Percentiles rank a stretch among this genome's conserved stretches.
phyloP scores from a whole-genome alignment of 768 basidiomycete genomes.

The Cantharellus cinnabarinus region DNA sequence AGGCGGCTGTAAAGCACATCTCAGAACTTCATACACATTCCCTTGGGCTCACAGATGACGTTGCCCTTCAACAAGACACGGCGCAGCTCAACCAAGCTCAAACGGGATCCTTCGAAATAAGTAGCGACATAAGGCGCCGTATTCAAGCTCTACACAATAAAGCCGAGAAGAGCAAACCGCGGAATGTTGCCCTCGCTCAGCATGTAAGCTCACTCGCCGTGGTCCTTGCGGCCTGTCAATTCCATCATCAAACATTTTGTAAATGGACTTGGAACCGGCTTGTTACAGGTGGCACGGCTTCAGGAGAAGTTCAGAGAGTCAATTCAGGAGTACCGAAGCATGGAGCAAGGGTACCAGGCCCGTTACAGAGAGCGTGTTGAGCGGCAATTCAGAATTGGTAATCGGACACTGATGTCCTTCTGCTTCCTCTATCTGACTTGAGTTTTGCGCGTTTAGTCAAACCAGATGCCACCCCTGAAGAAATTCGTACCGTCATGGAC shows the following conservation, averaged over 20 bases:
- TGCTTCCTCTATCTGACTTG: not conserved
- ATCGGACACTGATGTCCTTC: not conserved
- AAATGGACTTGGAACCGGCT: not conserved
- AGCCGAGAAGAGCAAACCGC: not conserved
- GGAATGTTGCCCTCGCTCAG: not conserved
- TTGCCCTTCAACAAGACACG: slow-evolving; percentile 35
- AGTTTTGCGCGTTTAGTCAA: slow-evolving; percentile 32
- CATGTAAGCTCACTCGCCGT: not conserved
- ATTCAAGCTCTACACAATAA: not conserved
- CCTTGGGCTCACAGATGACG: slow-evolving; percentile 57
- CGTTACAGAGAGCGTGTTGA: slow-evolving; percentile 48
- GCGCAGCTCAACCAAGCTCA: slow-evolving; percentile 30
- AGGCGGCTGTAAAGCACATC: slow-evolving; percentile 29
- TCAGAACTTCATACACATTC: slow-evolving; percentile 54
- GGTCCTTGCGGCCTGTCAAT: not conserved
- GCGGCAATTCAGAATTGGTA: slow-evolving; percentile 62
- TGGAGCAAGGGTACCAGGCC: slow-evolving; percentile 48
- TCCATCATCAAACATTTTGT: not conserved
- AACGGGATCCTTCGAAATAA: not conserved
- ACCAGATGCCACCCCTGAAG: slow-evolving; percentile 66
- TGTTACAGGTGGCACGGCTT: slow-evolving; percentile 26
- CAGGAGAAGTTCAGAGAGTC: slow-evolving; percentile 53
- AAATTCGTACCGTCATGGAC: slow-evolving; percentile 52
- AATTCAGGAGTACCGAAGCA: slow-evolving; percentile 55
- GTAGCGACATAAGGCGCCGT: not conserved